Evolutionary conservation across 176 grass and related monocot species (phyloP).

Genomic region (Aegilops umbellulata): DNA sequence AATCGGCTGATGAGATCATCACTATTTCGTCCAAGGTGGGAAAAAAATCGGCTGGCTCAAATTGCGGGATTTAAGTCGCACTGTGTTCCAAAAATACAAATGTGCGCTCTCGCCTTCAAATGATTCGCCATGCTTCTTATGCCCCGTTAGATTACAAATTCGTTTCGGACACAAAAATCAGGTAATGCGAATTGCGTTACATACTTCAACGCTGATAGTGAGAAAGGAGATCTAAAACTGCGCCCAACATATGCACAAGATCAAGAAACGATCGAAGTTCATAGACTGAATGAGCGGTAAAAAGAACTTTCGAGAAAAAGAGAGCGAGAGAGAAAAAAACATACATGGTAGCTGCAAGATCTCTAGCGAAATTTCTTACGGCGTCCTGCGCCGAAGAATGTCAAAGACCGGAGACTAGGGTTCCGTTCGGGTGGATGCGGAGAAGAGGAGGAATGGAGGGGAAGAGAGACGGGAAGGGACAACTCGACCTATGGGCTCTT

Average conservation of each 20-base stretch:
- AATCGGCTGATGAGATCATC: neutral
- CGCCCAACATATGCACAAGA: neutral
- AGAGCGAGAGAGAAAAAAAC: neutral
- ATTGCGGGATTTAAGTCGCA: neutral
- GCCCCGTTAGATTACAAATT: neutral
- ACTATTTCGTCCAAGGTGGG: neutral
- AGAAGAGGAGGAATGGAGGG: neutral
- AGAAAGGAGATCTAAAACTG: neutral
- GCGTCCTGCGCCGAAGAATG: neutral
- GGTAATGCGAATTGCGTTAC: too few species aligned
- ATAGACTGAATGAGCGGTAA: neutral
- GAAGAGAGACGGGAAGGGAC: neutral
- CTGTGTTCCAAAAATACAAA: neutral
- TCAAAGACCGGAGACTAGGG: constrained; percentile 24
- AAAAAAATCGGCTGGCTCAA: neutral
- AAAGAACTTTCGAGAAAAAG: neutral
- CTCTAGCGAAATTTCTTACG: neutral
- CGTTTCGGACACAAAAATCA: neutral
- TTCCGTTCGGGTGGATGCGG: neutral
- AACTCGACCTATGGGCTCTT: neutral
- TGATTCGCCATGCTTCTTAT: neutral
- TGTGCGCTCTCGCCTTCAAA: neutral
- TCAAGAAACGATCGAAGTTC: constrained; percentile 11
- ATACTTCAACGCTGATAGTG: neutral
- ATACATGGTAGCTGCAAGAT: constrained; percentile 16